phyloP scores from a whole-genome alignment of 768 basidiomycete species.

The Boletellus sp. region DNA sequence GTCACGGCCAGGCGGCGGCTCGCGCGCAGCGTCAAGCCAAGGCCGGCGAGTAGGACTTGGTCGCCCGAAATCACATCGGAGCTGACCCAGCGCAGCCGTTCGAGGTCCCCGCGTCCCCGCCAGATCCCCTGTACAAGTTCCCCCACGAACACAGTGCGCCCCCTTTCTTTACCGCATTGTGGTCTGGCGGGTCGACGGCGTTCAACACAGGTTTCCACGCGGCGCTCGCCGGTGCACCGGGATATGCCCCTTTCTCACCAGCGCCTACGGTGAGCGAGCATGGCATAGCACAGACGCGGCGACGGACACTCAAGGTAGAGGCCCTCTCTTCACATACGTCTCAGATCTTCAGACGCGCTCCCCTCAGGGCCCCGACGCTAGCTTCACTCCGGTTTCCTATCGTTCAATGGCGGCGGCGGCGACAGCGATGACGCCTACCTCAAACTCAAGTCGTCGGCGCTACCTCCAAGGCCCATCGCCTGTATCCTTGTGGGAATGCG shows the following conservation, averaged over 20 bases:
- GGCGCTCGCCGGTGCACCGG: slow-evolving; percentile 20
- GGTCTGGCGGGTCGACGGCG: background rate
- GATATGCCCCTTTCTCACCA: slow-evolving; percentile 10
- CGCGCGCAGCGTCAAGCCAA: slow-evolving; percentile 27
- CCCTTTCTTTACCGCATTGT: background rate
- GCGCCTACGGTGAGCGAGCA: background rate
- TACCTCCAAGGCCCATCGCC: slow-evolving; percentile 20
- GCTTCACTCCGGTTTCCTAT: background rate
- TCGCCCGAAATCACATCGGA: background rate
- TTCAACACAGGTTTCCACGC: slow-evolving; percentile 18
- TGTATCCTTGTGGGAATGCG: slow-evolving; percentile 6
- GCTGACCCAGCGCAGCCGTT: slow-evolving; percentile 22
- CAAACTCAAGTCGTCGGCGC: background rate
- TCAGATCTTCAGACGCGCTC: background rate
- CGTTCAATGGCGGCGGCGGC: background rate
- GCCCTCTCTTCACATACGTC: background rate
- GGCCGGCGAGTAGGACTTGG: slow-evolving; percentile 22
- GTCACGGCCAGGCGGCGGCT: slow-evolving; percentile 14
- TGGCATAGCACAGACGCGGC: background rate
- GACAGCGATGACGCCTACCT: background rate
- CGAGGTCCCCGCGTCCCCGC: slow-evolving; percentile 23
- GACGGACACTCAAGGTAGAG: background rate
- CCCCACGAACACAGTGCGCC: slow-evolving; percentile 23
- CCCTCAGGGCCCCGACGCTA: background rate
- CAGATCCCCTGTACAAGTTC: slow-evolving; percentile 25